A percentile compares a stretch with the other conserved stretches of the same genome.
These are phyloP conservation scores for Aspergillus floridensis DNA, from an alignment of 2,329 filamentous ascomycete genomes.

Conservation along the genomic window DNA sequence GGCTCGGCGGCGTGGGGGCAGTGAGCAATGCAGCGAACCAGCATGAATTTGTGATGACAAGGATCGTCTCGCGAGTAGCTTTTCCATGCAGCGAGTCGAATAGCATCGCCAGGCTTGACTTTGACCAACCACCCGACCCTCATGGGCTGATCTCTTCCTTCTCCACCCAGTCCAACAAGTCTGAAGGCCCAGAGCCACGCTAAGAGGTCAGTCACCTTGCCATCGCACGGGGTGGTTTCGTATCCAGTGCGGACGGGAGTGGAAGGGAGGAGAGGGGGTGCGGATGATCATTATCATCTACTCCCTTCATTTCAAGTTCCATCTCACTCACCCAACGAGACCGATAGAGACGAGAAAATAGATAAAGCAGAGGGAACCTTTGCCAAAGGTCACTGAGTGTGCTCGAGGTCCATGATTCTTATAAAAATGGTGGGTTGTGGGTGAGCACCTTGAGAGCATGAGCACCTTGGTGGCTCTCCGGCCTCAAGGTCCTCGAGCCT, in stretches of 20 bases:
- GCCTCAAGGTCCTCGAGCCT: slow-evolving; percentile 4
- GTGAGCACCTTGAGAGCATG: slow-evolving; percentile 11
- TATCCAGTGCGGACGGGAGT: background rate
- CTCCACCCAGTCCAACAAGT: background rate
- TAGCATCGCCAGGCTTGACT: background rate
- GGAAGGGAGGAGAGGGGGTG: background rate
- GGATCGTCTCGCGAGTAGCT: background rate
- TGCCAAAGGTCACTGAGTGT: background rate
- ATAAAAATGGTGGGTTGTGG: background rate
- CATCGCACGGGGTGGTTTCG: background rate
- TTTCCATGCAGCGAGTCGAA: background rate
- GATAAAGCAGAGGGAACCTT: background rate
- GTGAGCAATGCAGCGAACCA: background rate
- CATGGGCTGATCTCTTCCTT: background rate
- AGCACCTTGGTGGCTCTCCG: slow-evolving; percentile 12
- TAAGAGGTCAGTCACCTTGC: background rate
- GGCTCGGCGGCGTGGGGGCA: background rate
- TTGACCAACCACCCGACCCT: background rate
- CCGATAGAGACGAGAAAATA: background rate
- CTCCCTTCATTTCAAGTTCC: no score
- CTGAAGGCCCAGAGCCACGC: background rate
- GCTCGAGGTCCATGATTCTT: background rate
- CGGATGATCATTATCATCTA: background rate
- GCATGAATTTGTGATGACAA: background rate
- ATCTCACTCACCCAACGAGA: background rate